Base-by-base conservation (phyloP, 192 early-diverging fungal species). In the Chytriomyces hyalinus region DNA sequence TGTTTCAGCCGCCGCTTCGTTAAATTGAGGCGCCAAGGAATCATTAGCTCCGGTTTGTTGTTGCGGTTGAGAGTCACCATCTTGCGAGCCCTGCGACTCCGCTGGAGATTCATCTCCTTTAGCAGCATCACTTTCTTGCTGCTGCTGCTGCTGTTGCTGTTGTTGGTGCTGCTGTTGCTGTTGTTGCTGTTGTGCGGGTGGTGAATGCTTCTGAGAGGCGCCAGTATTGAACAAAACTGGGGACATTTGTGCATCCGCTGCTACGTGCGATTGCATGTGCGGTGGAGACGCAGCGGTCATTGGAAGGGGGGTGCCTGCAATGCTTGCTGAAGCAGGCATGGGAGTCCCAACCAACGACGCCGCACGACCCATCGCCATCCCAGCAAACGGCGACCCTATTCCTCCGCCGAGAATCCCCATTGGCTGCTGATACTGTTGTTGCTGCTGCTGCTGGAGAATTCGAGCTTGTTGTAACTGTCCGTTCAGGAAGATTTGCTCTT, bases 401-500 rank as follows among this genome's bases (percentile, higher is more conserved):
- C 36, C 36, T 36, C 36, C 36, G 36, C 36, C 36, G 36, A 36
- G 36, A 36, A 36, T 36, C 1, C 36, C 36, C 36, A 36, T 36
- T 36, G 36, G 43, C 44, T n/a, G 45, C 44, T 68, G 67, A 15
- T 49, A 46, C 44, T 68, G 67, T 15, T 49, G 49, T 46, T 68
- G 67, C 67, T 68, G 67, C 61, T 75, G 73, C 15, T 75, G 64
- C 57, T 75, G 73, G 8, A 26, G 48, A 8, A 22, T 9, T 13
- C 62, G 73, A 5, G 59, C 61, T 36, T 66, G 62, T 28, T 75
- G 73, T 17, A 75, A 47, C 28, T 75, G 73, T 3, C 22, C 6
- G 44, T 75, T 20, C 5, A 75, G 50, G 28, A 22, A 66, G 8
- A 48, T n/a, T 66, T 75, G 73, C 62, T 75, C 62, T n/a, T 75